Evolutionary conservation across 768 basidiomycete species (phyloP).

Genomic region (Suillus bovinus): DNA sequence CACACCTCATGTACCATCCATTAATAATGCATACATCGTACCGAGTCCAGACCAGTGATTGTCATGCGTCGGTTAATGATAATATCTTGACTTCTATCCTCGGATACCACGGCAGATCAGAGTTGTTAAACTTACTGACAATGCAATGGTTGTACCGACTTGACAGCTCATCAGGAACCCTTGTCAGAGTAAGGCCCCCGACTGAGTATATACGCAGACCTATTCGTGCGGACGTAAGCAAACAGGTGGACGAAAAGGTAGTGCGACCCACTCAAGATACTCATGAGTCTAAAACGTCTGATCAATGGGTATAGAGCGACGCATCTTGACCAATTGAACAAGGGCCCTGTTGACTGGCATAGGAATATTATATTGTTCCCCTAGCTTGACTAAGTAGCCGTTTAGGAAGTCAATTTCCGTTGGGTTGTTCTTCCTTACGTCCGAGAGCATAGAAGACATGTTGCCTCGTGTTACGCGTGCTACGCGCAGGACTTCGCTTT

Average conservation of each 20-base stretch:
- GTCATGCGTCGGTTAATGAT: neutral
- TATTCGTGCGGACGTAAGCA: neutral
- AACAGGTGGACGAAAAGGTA: neutral
- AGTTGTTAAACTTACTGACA: too few relatives aligned
- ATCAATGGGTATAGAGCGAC: conserved; percentile 55
- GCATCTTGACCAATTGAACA: conserved; percentile 59
- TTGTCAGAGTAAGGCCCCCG: neutral
- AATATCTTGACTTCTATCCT: neutral
- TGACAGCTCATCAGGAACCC: neutral
- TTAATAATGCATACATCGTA: neutral
- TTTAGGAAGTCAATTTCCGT: conserved; percentile 87
- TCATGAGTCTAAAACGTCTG: conserved; percentile 29
- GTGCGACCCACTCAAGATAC: neutral
- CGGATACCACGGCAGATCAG: neutral
- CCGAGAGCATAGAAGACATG: conserved; percentile 79
- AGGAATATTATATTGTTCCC: conserved; percentile 51
- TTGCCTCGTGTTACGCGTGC: conserved; percentile 60
- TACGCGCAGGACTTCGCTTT: conserved; percentile 58
- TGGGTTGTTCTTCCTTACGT: conserved; percentile 56
- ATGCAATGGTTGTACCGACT: neutral
- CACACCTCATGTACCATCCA: neutral
- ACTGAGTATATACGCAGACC: neutral
- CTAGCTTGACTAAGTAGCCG: conserved; percentile 74
- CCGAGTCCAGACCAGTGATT: neutral
- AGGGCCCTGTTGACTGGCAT: conserved; percentile 62